Conservation (phyloP, 2,329 filamentous ascomycete species). For the Elsinoe batatas region DNA sequence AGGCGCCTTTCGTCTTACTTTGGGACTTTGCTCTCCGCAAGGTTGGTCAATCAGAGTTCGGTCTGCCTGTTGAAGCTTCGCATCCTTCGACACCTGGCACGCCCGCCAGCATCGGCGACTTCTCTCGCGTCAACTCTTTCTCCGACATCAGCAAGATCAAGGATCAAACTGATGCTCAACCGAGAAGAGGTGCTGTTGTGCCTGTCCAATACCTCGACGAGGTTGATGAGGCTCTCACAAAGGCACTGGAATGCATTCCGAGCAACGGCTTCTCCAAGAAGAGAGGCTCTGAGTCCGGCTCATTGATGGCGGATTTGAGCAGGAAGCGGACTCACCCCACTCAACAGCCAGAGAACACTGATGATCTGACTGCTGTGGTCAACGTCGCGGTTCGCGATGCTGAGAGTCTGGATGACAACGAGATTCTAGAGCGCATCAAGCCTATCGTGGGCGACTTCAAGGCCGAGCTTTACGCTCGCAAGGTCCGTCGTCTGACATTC, state of each 20-base stretch:
- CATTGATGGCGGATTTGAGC: conserved; percentile 59
- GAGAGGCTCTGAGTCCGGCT: conserved; percentile 42
- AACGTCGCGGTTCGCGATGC: conserved; percentile 87
- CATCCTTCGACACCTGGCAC: conserved; percentile 65
- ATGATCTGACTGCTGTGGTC: conserved; percentile 82
- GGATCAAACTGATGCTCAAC: conserved; percentile 59
- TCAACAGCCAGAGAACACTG: conserved; percentile 40
- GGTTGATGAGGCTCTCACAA: conserved; percentile 73
- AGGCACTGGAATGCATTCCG: conserved; percentile 77
- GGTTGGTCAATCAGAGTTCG: conserved; percentile 84
- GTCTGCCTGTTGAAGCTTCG: conserved; percentile 66
- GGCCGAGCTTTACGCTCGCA: conserved; percentile 69
- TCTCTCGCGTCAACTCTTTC: conserved; percentile 85
- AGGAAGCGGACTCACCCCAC: conserved; percentile 50
- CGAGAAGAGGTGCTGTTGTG: conserved; percentile 85
- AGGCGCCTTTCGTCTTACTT: conserved; percentile 69
- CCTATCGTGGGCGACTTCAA: conserved; percentile 70
- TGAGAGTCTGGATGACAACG: conserved; percentile 71
- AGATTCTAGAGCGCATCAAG: conserved; percentile 66
- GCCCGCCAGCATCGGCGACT: conserved; percentile 47
- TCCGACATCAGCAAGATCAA: conserved; percentile 90
- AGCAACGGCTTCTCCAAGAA: conserved; percentile 31
- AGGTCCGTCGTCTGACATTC: conserved; percentile 85
- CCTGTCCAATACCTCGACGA: conserved; percentile 92
- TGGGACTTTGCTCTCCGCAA: conserved; percentile 97